A percentile compares a stretch with the other conserved stretches of the same genome.
Conservation (phyloP, 257 asterid genomes). For the Echium plantagineum region DNA sequence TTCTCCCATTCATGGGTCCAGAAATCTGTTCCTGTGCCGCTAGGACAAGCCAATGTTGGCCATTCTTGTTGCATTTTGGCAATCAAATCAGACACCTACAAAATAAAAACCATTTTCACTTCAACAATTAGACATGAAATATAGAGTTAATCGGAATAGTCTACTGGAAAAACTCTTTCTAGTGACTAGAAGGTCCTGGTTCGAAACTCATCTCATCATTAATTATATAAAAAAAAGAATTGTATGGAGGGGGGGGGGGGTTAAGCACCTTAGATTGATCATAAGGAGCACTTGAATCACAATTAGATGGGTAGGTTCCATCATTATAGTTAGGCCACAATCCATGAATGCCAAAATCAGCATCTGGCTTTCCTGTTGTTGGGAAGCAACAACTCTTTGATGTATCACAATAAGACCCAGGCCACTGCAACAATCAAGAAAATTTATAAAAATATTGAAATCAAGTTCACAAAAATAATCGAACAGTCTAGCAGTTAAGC, state of each 20-base stretch:
- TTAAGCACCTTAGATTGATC: constrained; percentile 11
- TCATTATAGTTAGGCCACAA: constrained; percentile 19
- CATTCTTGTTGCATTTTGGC: constrained; percentile 15
- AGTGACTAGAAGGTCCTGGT: too few relatives aligned
- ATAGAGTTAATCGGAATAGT: too few relatives aligned
- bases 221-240: too few relatives aligned
- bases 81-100: constrained; percentile 13
- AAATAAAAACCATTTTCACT: too few relatives aligned
- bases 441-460: neutral
- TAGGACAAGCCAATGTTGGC: constrained; percentile 21
- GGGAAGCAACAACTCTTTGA: constrained; percentile 11
- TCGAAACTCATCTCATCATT: too few relatives aligned
- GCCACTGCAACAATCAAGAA: constrained; percentile 17
- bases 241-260: too few relatives aligned
- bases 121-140: too few relatives aligned
- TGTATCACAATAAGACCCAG: constrained; percentile 16
- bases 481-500: too few relatives aligned
- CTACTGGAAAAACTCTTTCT: too few relatives aligned
- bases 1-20: constrained; percentile 18
- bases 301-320: constrained; percentile 11
- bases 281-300: constrained; percentile 8
- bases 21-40: constrained; percentile 1
- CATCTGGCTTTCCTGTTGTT: constrained; percentile 18
- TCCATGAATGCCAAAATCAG: constrained; percentile 18
- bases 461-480: too few relatives aligned